These are phyloP conservation scores for Panaeolus papilionaceus DNA, from an alignment of 768 basidiomycete genomes.

Conservation along the genomic window DNA sequence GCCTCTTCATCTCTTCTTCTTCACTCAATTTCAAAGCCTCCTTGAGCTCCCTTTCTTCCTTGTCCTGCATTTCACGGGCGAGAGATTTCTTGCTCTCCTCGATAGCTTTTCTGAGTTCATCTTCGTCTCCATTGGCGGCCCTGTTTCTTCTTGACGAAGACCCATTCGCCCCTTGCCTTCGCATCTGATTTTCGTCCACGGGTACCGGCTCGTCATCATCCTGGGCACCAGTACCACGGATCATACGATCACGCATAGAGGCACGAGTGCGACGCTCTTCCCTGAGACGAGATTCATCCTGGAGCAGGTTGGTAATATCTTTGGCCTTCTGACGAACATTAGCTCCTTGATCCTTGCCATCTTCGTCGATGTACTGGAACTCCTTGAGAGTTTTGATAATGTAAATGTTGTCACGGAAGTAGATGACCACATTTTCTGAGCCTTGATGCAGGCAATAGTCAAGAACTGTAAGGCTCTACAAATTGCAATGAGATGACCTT, in stretches of 20 bases:
- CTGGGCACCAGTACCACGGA: constrained; percentile 57
- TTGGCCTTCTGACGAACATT: constrained; percentile 98
- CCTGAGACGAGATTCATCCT: constrained; percentile 84
- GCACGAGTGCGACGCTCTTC: constrained; percentile 86
- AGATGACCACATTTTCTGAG: constrained; percentile 97
- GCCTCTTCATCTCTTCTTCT: constrained; percentile 86
- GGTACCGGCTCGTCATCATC: constrained; percentile 36
- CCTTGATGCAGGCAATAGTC: constrained; percentile 97
- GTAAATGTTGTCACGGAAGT: constrained; percentile 97
- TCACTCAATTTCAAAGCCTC: constrained; percentile 85
- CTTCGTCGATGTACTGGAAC: constrained; percentile 96
- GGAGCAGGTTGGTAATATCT: constrained; percentile 93
- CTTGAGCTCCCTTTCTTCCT: constrained; percentile 85
- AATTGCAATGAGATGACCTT: not conserved
- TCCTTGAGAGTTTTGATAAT: constrained; percentile 99
- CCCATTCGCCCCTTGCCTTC: constrained; percentile 33
- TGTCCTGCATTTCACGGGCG: constrained; percentile 71
- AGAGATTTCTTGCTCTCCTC: constrained; percentile 85
- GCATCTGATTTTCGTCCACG: constrained; percentile 51
- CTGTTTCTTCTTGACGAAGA: constrained; percentile 33
- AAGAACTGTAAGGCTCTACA: constrained; percentile 86
- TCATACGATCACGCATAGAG: constrained; percentile 95
- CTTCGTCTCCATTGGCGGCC: constrained; percentile 63
- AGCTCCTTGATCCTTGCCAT: constrained; percentile 97
- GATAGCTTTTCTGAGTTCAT: constrained; percentile 85